phyloP scores from a whole-genome alignment of 257 asterid genomes.

The Nicotiana benthamiana region DNA sequence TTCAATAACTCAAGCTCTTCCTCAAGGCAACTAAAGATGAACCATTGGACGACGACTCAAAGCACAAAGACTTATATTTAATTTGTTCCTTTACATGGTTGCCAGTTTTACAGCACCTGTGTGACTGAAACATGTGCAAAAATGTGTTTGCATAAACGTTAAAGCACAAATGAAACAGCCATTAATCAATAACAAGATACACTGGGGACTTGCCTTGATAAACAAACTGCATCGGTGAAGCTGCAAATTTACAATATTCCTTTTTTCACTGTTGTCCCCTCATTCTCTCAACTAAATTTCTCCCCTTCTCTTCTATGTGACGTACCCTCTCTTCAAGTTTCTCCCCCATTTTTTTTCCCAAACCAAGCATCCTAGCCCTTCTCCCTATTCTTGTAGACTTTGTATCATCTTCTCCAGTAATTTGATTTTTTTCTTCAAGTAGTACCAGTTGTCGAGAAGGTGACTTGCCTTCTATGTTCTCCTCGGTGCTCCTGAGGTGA shows the following conservation, averaged over 20 bases:
- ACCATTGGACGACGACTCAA: background rate
- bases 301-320: constrained; percentile 72
- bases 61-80: background rate
- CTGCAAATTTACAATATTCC: background rate
- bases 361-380: constrained; percentile 67
- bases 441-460: constrained; percentile 29
- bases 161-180: background rate
- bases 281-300: constrained; percentile 73
- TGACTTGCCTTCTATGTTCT: constrained; percentile 15
- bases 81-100: background rate
- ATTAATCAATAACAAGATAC: background rate
- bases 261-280: constrained; percentile 40
- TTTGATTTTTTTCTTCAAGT: constrained; percentile 27
- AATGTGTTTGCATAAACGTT: background rate
- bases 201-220: background rate
- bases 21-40: background rate
- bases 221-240: background rate
- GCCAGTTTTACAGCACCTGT: background rate
- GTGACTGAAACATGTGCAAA: background rate
- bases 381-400: constrained; percentile 42
- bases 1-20: background rate
- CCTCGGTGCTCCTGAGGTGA: constrained; percentile 19
- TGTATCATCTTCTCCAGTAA: constrained; percentile 47
- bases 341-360: constrained; percentile 88
- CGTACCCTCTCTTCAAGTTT: constrained; percentile 85